A percentile compares a stretch with the other conserved stretches of the same genome.
phyloP scores from a whole-genome alignment of 2,329 filamentous ascomycete species.

The Dothideomycetes sp. region DNA sequence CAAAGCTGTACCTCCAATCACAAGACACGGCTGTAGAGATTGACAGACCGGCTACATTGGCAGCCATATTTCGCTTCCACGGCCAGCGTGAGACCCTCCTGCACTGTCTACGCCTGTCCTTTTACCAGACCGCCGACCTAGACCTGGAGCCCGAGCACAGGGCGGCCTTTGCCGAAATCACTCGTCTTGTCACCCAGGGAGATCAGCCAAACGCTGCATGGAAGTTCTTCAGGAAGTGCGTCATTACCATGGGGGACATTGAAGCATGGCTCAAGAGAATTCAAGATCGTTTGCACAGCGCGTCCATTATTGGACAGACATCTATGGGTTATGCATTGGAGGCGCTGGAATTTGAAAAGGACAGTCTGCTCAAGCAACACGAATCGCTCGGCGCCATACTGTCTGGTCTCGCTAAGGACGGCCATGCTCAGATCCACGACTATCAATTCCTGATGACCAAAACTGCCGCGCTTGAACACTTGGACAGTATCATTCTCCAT shows the following conservation, averaged over 20 bases:
- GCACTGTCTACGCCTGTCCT: constrained; percentile 69
- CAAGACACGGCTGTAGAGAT: constrained; percentile 57
- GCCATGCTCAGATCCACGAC: constrained; percentile 58
- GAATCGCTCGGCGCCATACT: constrained; percentile 77
- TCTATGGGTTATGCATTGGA: constrained; percentile 58
- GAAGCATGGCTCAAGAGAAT: constrained; percentile 67
- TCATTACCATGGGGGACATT: constrained; percentile 65
- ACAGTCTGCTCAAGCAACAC: constrained; percentile 78
- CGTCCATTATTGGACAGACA: constrained; percentile 60
- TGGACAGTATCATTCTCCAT: constrained; percentile 67
- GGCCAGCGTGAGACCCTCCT: constrained; percentile 72
- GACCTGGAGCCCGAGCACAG: constrained; percentile 46
- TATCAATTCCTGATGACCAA: constrained; percentile 60
- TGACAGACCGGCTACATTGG: constrained; percentile 63
- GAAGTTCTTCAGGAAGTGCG: constrained; percentile 47
- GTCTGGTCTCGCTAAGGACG: constrained; percentile 65
- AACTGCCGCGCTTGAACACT: constrained; percentile 61
- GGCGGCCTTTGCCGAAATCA: constrained; percentile 45
- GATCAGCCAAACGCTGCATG: constrained; percentile 49
- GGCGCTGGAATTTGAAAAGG: constrained; percentile 67
- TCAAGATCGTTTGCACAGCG: constrained; percentile 63
- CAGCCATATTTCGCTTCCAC: constrained; percentile 79
- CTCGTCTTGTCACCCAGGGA: constrained; percentile 45
- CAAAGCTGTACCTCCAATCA: constrained; percentile 58
- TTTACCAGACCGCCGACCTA: constrained; percentile 49